Percentiles rank a stretch among this genome's conserved stretches.
Evolutionary conservation across 2,329 filamentous ascomycete species (phyloP).

Genomic region (Aspergillus spinulosporus): DNA sequence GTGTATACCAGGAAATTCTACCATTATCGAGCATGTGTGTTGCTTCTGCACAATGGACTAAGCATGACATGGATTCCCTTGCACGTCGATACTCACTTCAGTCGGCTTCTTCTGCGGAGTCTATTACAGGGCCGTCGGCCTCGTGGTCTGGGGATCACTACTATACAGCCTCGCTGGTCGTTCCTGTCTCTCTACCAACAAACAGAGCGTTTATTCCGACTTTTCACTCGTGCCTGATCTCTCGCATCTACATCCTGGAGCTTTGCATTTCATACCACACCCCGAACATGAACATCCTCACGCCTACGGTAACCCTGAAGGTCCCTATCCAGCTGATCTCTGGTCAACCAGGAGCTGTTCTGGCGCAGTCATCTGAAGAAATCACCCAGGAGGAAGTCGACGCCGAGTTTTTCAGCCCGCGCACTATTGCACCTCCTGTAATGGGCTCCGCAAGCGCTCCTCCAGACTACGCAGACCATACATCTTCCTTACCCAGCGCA

Average conservation of each 20-base stretch:
- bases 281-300: background rate
- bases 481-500: background rate
- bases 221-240: background rate
- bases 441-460: background rate
- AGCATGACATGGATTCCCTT: background rate
- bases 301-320: background rate
- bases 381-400: slow-evolving; percentile 24
- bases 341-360: slow-evolving; percentile 20
- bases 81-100: background rate
- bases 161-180: background rate
- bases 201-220: background rate
- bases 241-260: background rate
- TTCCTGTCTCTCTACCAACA: background rate
- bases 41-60: background rate
- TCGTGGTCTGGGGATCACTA: background rate
- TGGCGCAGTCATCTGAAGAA: slow-evolving; percentile 5
- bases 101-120: background rate
- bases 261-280: background rate
- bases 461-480: slow-evolving; percentile 9
- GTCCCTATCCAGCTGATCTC: background rate
- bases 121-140: too few relatives aligned
- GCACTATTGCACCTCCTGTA: slow-evolving; percentile 15
- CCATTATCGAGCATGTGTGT: background rate
- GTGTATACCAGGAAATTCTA: too few relatives aligned
- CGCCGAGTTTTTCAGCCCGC: slow-evolving; percentile 25